These are phyloP conservation scores for Posidonia oceanica DNA, from an alignment of 116 monocot genomes.

Conservation along the genomic window DNA sequence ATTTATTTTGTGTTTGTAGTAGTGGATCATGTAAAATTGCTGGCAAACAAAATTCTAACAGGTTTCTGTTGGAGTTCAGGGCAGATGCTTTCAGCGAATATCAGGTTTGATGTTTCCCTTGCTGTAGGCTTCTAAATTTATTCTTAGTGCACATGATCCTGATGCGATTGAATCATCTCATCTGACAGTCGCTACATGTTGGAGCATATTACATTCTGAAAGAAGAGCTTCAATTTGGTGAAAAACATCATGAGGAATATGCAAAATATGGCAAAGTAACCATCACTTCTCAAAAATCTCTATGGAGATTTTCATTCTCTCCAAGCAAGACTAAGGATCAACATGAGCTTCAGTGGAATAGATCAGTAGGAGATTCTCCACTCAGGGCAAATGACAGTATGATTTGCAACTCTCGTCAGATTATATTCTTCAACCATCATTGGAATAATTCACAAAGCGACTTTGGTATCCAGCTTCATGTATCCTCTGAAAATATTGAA, in stretches of 20 bases:
- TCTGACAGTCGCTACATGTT: slow-evolving; percentile 28
- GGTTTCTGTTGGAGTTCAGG: slow-evolving; percentile 67
- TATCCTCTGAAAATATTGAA: slow-evolving; percentile 15
- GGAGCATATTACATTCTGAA: slow-evolving; percentile 53
- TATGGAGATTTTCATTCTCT: slow-evolving; percentile 45
- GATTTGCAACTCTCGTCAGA: background rate
- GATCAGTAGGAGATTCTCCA: slow-evolving; percentile 10
- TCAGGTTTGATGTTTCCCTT: slow-evolving; percentile 37
- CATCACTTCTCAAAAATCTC: slow-evolving; percentile 26
- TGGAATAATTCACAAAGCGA: background rate
- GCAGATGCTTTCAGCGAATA: slow-evolving; percentile 36
- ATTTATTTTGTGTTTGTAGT: slow-evolving; percentile 14
- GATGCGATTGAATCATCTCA: slow-evolving; percentile 6
- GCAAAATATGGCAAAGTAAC: slow-evolving; percentile 17
- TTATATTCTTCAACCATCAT: background rate
- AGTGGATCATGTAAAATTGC: slow-evolving; percentile 3
- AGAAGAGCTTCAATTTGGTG: slow-evolving; percentile 7
- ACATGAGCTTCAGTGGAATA: slow-evolving; percentile 8
- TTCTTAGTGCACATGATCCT: background rate
- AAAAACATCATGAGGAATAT: slow-evolving; percentile 7
- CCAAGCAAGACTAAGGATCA: slow-evolving; percentile 15
- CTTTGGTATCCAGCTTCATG: slow-evolving; percentile 32
- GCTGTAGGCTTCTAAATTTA: background rate
- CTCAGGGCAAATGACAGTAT: slow-evolving; percentile 1
- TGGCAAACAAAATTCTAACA: slow-evolving; percentile 5